Evolutionary conservation across 2,329 filamentous ascomycete species (phyloP), one percentile per base, ranked within the genome.

Genomic region (Colletotrichum sp.): DNA sequence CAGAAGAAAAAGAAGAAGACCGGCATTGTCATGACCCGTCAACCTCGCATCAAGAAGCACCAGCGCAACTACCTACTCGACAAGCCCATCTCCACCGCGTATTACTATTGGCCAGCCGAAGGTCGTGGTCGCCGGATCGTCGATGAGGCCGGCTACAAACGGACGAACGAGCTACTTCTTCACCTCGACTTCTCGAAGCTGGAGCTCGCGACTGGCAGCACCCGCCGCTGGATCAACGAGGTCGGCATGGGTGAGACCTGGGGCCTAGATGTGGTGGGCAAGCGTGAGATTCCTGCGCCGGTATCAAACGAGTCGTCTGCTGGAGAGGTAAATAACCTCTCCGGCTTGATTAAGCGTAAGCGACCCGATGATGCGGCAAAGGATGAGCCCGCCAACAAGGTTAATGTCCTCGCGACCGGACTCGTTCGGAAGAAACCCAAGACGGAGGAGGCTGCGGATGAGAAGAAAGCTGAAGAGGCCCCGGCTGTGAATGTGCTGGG

Each of bases 101-200:
- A 94, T 81, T 95, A 94, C 81, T 87, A 85, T 71, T 95, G 94
- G 94, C 92, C 92, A 0, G 79, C 85, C 0, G 85, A 88, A 26
- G 92, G 92, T 5, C 88, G 93, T 16, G 94, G 93, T 1, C 88
- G 91, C 65, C 87, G 91, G 21, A 87, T 95, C 13, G 88, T 96
- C 5, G 89, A 91, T 15, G 91, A 93, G 26, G 85, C 87, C 34
- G 89, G 90, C 65, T 96, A 95, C 84, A 92, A 92, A 77, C 90
- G 93, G 13, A 90, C 92, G 10, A 88, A 92, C 24, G 94, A 95
- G 79, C 85, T 95, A 12, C 87, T 97, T 0, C 88, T 96, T 7
- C 91, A 93, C 74, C 90, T 96, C 0, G 94, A 96, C 82, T 97
- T 97, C 83, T 88, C 91, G 2, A 93, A 90, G 10, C 83, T 92